Percentiles rank a stretch among this genome's conserved stretches.
Conservation (phyloP, 1,284 basidiomycete genomes). For the Mycosarcoma maydis region DNA sequence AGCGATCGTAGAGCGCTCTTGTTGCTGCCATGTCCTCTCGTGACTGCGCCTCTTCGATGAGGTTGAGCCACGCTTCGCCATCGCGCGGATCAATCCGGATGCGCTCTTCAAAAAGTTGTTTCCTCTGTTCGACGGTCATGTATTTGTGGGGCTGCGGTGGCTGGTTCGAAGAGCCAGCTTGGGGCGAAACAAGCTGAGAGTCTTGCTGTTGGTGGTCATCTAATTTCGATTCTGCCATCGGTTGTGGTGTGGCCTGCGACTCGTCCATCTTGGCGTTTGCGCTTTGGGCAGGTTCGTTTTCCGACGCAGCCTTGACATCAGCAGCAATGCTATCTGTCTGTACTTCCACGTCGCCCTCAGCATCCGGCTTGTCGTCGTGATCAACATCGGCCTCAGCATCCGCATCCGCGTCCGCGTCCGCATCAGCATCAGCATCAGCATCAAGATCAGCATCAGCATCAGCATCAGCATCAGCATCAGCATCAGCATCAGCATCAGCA, state of each 20-base stretch:
- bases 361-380: no score
- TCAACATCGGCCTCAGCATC: no score
- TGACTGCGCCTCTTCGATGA: slow-evolving; percentile 76
- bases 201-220: neutral
- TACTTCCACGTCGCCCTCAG: slow-evolving; percentile 3
- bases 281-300: neutral
- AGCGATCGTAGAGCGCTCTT: slow-evolving; percentile 77
- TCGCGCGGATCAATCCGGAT: slow-evolving; percentile 73
- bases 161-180: slow-evolving; percentile 7
- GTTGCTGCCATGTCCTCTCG: slow-evolving; percentile 77
- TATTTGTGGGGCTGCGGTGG: slow-evolving; percentile 27
- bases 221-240: neutral
- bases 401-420: slow-evolving; percentile 15
- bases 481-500: slow-evolving; percentile 14
- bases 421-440: slow-evolving; percentile 8
- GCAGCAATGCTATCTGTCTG: neutral
- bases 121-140: slow-evolving; percentile 39
- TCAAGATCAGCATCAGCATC: neutral
- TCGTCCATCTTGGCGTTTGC: neutral
- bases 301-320: slow-evolving; percentile 10
- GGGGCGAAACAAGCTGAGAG: neutral
- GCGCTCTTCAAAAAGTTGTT: slow-evolving; percentile 49
- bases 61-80: slow-evolving; percentile 75
- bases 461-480: slow-evolving; percentile 15
- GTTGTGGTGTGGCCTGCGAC: neutral